Conservation (phyloP, 2,329 filamentous ascomycete species). For the Penicillium sp. region DNA sequence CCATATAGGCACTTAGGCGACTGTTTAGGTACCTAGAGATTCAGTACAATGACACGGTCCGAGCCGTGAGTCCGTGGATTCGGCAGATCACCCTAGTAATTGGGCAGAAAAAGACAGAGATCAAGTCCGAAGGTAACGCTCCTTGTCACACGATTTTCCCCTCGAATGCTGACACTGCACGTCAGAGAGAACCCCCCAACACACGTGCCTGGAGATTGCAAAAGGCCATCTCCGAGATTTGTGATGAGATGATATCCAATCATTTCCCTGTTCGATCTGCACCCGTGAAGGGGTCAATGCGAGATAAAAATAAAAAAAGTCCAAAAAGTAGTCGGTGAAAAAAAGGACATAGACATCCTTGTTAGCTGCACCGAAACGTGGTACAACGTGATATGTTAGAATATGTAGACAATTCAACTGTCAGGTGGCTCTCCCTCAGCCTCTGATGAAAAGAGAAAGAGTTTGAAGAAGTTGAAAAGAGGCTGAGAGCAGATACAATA, state of each 20-base stretch:
- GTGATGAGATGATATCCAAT: neutral
- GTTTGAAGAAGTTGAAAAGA: neutral
- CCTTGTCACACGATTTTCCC: constrained; percentile 16
- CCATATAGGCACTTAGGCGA: neutral
- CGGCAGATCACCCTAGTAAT: constrained; percentile 17
- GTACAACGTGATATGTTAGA: constrained; percentile 26
- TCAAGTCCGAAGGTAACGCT: constrained; percentile 8
- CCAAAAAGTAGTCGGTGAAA: constrained; percentile 10
- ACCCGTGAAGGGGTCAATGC: constrained; percentile 5
- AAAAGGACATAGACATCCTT: constrained; percentile 17
- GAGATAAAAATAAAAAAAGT: neutral
- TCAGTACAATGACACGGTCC: constrained; percentile 27
- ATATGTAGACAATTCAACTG: neutral
- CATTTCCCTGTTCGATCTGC: neutral
- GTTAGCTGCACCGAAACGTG: constrained; percentile 27
- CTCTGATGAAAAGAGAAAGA: neutral
- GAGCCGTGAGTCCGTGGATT: constrained; percentile 26
- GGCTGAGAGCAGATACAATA: neutral
- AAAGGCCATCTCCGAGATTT: neutral
- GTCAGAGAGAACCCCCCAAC: constrained; percentile 7
- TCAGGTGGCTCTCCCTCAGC: neutral
- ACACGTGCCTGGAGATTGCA: constrained; percentile 7
- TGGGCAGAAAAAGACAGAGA: constrained; percentile 30
- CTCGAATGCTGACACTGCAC: constrained; percentile 3
- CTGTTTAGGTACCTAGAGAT: neutral